Base-by-base conservation (phyloP, 2,329 filamentous ascomycete genomes). In the Pestalotiopsis sp. region DNA sequence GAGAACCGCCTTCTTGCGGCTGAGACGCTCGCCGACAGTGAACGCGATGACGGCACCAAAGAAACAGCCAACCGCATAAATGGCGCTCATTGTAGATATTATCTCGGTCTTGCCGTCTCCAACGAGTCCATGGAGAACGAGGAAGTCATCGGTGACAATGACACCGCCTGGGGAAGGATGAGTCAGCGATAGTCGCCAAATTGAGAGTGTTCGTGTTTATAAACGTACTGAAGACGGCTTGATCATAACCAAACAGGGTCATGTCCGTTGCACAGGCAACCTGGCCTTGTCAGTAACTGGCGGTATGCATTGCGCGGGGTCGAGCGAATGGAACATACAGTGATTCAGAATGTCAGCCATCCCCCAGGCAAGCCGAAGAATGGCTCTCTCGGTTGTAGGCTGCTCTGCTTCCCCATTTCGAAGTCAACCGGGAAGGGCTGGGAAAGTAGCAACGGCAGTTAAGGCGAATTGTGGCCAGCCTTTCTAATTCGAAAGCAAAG, bases 221-320 rank as follows among this genome's bases (percentile, higher is more conserved):
- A 35, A n/a, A 52, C n/a, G 44, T n/a, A 52, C n/a, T 75, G 63
- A 77, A 78, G 3, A 78, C 73, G 22, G 76, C 76, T 68, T 76
- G 60, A 58, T 64, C 55, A 44, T 44, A 67, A 35, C 22, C 1
- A 61, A 39, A 62, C 3, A 62, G 30, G 17, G 38, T 35, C 59
- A 62, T 62, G 30, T 62, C 59, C n/a, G 59, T 62, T 38, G 59
- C 59, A 62, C 59, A 62, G 14, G 59, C 35, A 40, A 62, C 30
- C 59, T 62, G 20, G 4, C 5, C n/a, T 7, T 22, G 22, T 62
- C 20, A 35, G 22, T 24, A 35, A 62, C 10, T 35, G 30, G 17
- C n/a, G 6, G 7, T n/a, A 17, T 11, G 4, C 11, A 17, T n/a
- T 30, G 1, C 9, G 22, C 13, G 10, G 55, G 4, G 14, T 9